Base-by-base conservation (phyloP, 2,329 filamentous ascomycete species). In the Neofusicoccum parvum region DNA sequence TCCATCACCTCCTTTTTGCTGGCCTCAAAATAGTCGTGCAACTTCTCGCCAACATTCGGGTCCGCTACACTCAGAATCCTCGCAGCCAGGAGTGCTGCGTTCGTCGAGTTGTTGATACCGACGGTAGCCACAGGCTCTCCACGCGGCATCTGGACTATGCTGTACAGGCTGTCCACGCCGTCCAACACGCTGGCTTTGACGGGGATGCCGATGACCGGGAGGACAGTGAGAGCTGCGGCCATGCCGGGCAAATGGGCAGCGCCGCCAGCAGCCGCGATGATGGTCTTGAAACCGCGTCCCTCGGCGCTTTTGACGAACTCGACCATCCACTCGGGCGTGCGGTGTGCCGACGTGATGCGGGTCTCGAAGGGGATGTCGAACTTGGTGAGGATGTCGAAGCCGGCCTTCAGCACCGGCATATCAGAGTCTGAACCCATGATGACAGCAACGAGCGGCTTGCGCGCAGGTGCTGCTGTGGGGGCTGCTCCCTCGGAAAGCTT, bases 371-470 rank as follows among this genome's bases (percentile, higher is more conserved):
- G 88, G 11, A 95, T 90, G n/a, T 81, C 74, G 67, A 94, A 90
- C n/a, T 86, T 82, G 64, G 85, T 81, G 3, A 94, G 83, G 39
- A 92, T 83, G 66, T 90, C 84, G 20, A 92, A 80, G 1, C 86
- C 90, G 0, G 86, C 85, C 67, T 83, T 84, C 45, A 94, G 85
- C 15, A 91, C 86, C 2, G 85, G 85, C 27, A 93, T 84, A 73
- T 94, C 91, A 10, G 89, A 92, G 79, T 92, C 90, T 1, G 91
- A 94, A 43, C 92, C 92, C 91, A 94, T 94, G 34, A 92, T 92
- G 2, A 95, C 86, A 12, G 90, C 87, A 1, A 95, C 89, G 0
- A 92, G 77, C 0, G 90, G 88, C 64, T 77, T 70, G 32, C 68
- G 62, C 23, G 67, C 68, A 56, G 65, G 66, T 15, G 66, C 56